phyloP scores from a whole-genome alignment of 805 yeast species.

The Starmerella floris region DNA sequence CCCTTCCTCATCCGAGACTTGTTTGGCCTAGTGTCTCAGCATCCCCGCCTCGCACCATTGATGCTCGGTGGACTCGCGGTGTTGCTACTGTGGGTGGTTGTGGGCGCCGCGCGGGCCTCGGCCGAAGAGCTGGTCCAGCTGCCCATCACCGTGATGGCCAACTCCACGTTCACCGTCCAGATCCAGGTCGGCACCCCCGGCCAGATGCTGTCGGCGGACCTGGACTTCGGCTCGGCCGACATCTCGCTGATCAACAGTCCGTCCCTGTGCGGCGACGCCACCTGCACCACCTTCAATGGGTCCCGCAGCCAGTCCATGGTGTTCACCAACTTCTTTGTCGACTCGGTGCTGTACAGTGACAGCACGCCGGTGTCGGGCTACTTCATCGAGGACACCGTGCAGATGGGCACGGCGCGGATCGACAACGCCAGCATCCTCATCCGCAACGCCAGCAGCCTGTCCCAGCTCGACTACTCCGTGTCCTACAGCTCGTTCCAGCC shows the following conservation, averaged over 20 bases:
- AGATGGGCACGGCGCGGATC: not conserved
- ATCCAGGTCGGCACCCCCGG: conserved; percentile 13
- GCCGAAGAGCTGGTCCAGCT: no score
- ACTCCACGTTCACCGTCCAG: conserved; percentile 3
- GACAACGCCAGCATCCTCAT: not conserved
- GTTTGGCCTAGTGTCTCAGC: no score
- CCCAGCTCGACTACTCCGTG: not conserved
- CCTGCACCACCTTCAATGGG: not conserved
- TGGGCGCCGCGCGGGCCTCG: no score
- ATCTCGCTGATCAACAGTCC: not conserved
- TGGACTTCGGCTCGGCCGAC: conserved; percentile 17
- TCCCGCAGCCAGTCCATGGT: not conserved
- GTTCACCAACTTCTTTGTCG: not conserved
- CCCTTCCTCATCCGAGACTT: no score
- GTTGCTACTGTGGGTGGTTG: no score
- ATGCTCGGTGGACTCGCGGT: no score
- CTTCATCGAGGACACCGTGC: conserved; percentile 12
- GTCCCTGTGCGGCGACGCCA: not conserved
- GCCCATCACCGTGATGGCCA: not conserved
- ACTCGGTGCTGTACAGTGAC: conserved; percentile 8
- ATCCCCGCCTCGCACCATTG: no score
- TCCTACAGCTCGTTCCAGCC: not conserved
- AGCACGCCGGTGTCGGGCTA: conserved; percentile 3
- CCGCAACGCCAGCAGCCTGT: not conserved
- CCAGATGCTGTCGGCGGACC: conserved; percentile 7